Percentiles rank a stretch among this genome's conserved stretches.
Evolutionary conservation across 495 filamentous ascomycete species (phyloP).

Genomic region (Tetracladium marchalianum): DNA sequence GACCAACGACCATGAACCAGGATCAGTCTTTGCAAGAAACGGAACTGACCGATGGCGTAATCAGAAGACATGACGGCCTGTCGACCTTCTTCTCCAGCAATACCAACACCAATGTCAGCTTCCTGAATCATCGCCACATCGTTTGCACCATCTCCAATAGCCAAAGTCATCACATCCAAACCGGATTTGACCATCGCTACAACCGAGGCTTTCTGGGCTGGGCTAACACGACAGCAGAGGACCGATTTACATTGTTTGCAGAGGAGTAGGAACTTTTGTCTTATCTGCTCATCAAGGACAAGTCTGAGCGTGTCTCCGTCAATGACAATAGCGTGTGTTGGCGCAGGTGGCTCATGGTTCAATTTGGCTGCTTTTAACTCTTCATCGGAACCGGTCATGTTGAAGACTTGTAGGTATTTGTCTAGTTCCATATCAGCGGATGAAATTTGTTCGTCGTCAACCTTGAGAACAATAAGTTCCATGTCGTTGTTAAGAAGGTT

Average conservation of each 20-base stretch:
- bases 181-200: conserved; percentile 91
- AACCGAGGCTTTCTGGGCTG: conserved; percentile 95
- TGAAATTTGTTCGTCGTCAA: conserved; percentile 60
- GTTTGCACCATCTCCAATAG: conserved; percentile 95
- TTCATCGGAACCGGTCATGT: conserved; percentile 76
- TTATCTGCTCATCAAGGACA: conserved; percentile 71
- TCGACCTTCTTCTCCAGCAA: conserved; percentile 93
- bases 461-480: conserved; percentile 89
- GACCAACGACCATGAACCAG: conserved; percentile 97
- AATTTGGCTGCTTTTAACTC: conserved; percentile 70
- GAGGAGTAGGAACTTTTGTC: conserved; percentile 85
- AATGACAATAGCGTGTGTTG: conserved; percentile 94
- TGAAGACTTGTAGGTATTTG: conserved; percentile 59
- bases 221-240: conserved; percentile 95
- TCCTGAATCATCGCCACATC: conserved; percentile 99
- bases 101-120: conserved; percentile 95
- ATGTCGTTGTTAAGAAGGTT: conserved; percentile 96
- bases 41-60: conserved; percentile 97
- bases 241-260: conserved; percentile 98
- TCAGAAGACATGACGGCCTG: conserved; percentile 98
- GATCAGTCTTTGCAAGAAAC: conserved; percentile 82
- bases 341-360: conserved; percentile 72
- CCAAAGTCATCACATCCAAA: conserved; percentile 93
- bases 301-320: conserved; percentile 91
- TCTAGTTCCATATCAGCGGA: conserved; percentile 62